Evolutionary conservation across 2,329 filamentous ascomycete genomes (phyloP).

Genomic region (Tricladium varicosporioides): DNA sequence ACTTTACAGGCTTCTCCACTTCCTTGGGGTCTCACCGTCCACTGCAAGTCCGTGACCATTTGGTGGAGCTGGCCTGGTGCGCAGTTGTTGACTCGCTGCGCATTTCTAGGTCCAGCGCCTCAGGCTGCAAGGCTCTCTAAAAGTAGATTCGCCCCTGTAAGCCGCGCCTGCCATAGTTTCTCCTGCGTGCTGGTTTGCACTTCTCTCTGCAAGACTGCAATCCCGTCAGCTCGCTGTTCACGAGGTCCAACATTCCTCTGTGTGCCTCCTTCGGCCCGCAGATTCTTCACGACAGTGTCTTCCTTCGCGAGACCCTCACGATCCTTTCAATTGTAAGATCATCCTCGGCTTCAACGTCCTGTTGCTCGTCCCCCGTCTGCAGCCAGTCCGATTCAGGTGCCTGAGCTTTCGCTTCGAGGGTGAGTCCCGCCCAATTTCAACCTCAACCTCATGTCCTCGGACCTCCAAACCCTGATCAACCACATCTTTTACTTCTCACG

Average conservation of each 20-base stretch:
- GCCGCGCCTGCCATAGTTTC: too few relatives aligned
- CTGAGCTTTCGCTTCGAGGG: conserved; percentile 8
- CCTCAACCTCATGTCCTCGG: conserved; percentile 6
- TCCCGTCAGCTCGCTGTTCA: not conserved
- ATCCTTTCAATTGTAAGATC: not conserved
- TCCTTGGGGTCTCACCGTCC: not conserved
- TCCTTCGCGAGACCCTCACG: not conserved
- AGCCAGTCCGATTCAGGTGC: not conserved
- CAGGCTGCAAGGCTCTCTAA: not conserved
- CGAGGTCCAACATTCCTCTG: not conserved
- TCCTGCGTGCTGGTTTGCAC: too few relatives aligned
- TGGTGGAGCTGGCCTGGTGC: not conserved
- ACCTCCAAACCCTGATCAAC: not conserved
- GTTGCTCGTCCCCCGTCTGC: not conserved
- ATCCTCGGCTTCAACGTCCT: not conserved
- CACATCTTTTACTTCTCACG: not conserved
- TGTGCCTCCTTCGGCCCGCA: not conserved
- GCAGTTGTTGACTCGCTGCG: too few relatives aligned
- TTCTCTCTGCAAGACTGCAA: not conserved
- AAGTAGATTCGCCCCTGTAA: too few relatives aligned
- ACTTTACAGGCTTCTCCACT: not conserved
- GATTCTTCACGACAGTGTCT: not conserved
- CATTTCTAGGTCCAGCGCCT: not conserved
- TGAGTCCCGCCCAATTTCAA: conserved; percentile 12
- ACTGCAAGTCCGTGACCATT: not conserved